Evolutionary conservation across 805 yeast genomes (phyloP), one percentile per base, ranked within the genome.

Genomic region (Starmerella kuoi): DNA sequence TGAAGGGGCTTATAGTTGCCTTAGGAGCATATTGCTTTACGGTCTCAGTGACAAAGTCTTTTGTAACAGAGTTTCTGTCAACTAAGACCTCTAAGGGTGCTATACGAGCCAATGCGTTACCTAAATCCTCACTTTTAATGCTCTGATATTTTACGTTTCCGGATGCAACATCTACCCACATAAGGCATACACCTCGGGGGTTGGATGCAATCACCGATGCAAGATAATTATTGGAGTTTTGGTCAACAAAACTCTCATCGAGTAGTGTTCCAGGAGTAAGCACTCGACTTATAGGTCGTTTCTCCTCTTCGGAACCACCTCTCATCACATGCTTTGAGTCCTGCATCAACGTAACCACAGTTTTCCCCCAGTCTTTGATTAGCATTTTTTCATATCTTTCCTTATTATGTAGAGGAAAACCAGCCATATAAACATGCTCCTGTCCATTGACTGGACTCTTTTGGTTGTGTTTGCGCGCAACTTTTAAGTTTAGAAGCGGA

Each of bases 231-330:
- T 81, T 81, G 37, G 73, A 70, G 45, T 73, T 74, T 44, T 74
- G 74, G 56, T 85, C 81, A 54, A 88, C 64, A 47, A 88, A 77
- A 0, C 80, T 76, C 53, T 88, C 96, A 54, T 84, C 95, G 9
- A 88, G 72, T 26, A 88, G 69, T 0, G 97, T 88, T 0, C 98
- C 98, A 0, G 96, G 95, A 0, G 96, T 79, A 2, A 91, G 74
- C 6, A 88, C 74, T 32, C 96, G 65, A 5, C 84, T 70, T 0
- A 91, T 75, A 26, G 82, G 77, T 35, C 98, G 66, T 32, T 71
- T 53, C 28, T 44, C 49, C 15, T 42, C 54, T 34, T 64, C 68
- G 40, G 59, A 56, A 7, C 60, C 64, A 1, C 57, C 53, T 0
- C 45, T 41, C 3, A 39, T 19, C 1, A 60, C 59, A 23, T 54